Conservation (phyloP, 257 asterid species). For the Solanum boliviense region DNA sequence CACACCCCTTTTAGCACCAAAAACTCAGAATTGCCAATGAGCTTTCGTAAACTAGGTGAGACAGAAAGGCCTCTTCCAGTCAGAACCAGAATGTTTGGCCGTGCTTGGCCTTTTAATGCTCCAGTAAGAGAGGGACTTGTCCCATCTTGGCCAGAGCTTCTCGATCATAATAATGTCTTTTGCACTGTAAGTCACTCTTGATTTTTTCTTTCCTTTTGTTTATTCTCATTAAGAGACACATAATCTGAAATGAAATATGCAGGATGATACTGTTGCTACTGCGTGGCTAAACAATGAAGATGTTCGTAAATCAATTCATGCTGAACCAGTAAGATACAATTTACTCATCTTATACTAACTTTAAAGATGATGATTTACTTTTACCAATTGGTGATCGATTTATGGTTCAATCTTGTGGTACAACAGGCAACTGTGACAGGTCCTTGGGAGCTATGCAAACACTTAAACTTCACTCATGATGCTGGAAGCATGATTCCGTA, state of each 20-base stretch:
- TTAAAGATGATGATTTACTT: conserved; percentile 1
- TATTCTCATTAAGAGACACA: background rate
- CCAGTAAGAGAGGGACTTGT: conserved; percentile 77
- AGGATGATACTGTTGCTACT: conserved; percentile 77
- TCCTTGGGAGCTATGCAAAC: conserved; percentile 59
- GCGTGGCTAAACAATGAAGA: conserved; percentile 70
- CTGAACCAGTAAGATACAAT: conserved; percentile 51
- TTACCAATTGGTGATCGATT: background rate
- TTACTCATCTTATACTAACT: conserved; percentile 1
- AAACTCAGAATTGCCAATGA: conserved; percentile 40
- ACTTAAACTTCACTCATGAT: conserved; percentile 39
- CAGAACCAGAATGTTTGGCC: conserved; percentile 79
- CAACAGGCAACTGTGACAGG: conserved; percentile 41
- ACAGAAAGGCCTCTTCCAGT: conserved; percentile 77
- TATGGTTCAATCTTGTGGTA: background rate
- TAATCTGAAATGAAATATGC: conserved; percentile 6
- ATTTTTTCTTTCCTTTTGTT: background rate
- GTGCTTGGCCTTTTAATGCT: conserved; percentile 96
- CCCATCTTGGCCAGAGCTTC: conserved; percentile 84
- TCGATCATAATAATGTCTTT: conserved; percentile 25
- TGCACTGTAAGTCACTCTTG: conserved; percentile 60
- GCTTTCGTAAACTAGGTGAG: conserved; percentile 90
- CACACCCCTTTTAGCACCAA: conserved; percentile 27
- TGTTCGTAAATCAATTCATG: conserved; percentile 83
- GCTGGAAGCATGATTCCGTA: conserved; percentile 90